Conservation (phyloP, 495 filamentous ascomycete genomes). For the Massariosphaeria phaeospora region DNA sequence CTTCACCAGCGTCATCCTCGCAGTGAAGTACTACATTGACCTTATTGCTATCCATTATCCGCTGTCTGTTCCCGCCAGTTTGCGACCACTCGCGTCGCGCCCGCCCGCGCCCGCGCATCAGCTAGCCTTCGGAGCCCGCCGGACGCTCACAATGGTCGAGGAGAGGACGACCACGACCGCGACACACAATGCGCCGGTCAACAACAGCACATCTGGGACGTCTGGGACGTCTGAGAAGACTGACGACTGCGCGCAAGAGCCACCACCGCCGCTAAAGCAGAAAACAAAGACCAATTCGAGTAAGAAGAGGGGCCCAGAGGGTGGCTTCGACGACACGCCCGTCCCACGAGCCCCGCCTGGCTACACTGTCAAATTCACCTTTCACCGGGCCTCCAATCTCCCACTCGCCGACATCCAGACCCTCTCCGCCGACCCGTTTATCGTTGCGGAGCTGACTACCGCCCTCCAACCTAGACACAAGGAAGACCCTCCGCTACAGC, state of each 20-base stretch:
- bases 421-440: slow-evolving; percentile 78
- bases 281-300: slow-evolving; percentile 4
- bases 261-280: not conserved
- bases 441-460: slow-evolving; percentile 62
- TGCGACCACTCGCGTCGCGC: too few relatives aligned
- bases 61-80: too few relatives aligned
- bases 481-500: slow-evolving; percentile 65
- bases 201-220: too few relatives aligned
- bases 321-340: slow-evolving; percentile 74
- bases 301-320: slow-evolving; percentile 54
- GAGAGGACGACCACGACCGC: too few relatives aligned
- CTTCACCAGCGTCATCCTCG: too few relatives aligned
- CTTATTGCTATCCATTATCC: too few relatives aligned
- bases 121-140: too few relatives aligned
- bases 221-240: not conserved
- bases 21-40: too few relatives aligned
- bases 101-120: too few relatives aligned
- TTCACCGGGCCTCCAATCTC: slow-evolving; percentile 73
- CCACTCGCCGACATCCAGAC: slow-evolving; percentile 74
- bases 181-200: too few relatives aligned
- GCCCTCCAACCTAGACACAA: slow-evolving; percentile 67
- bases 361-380: slow-evolving; percentile 79
- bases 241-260: not conserved
- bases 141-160: too few relatives aligned
- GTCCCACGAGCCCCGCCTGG: slow-evolving; percentile 66